Percentiles rank a stretch among this genome's conserved stretches.
These are phyloP conservation scores for Suillus hirtellus DNA, from an alignment of 768 basidiomycete genomes.

Conservation along the genomic window DNA sequence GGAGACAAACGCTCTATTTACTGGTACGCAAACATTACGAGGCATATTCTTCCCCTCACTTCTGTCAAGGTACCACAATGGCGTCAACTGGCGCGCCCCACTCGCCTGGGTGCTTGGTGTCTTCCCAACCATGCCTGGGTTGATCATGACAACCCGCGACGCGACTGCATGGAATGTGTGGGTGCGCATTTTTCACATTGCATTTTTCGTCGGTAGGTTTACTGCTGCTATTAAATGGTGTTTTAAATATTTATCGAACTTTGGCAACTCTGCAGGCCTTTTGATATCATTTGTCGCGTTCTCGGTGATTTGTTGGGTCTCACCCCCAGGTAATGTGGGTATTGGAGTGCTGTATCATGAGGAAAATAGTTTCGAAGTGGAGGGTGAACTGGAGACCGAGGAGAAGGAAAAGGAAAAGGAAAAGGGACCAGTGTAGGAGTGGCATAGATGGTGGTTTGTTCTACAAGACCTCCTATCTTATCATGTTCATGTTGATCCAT, in stretches of 20 bases:
- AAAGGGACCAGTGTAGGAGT: neutral
- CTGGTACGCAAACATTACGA: conserved; percentile 9
- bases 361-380: neutral
- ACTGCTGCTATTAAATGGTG: neutral
- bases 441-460: neutral
- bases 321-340: neutral
- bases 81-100: conserved; percentile 16
- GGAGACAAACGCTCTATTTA: conserved; percentile 14
- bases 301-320: conserved; percentile 1
- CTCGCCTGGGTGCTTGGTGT: conserved; percentile 16
- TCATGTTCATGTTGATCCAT: neutral
- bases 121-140: conserved; percentile 20
- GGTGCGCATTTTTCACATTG: conserved; percentile 21
- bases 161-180: conserved; percentile 18
- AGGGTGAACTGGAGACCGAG: neutral
- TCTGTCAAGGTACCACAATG: conserved; percentile 12
- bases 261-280: neutral
- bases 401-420: neutral
- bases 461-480: neutral
- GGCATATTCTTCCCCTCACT: neutral
- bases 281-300: neutral
- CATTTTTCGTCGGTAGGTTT: conserved; percentile 19
- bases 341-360: conserved; percentile 1
- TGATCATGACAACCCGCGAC: conserved; percentile 20
- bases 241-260: neutral